phyloP scores from a whole-genome alignment of 1,139 yeast genomes.

The Arxiozyma bovina region DNA sequence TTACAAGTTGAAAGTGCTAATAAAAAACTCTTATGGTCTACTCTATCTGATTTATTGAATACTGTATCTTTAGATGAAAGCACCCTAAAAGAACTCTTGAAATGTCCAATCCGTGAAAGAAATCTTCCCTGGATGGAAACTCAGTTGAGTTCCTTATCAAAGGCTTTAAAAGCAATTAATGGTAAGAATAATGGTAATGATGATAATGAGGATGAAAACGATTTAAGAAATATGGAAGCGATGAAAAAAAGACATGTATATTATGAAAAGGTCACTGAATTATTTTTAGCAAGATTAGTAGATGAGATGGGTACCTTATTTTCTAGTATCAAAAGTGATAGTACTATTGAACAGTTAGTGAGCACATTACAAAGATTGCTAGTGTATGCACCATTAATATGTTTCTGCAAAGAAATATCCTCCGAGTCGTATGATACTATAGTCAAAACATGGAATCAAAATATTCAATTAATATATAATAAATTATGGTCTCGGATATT shows the following conservation, averaged over 20 bases:
- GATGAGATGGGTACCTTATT: constrained; percentile 41
- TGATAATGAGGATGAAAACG: constrained; percentile 33
- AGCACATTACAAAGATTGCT: constrained; percentile 39
- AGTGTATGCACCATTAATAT: constrained; percentile 53
- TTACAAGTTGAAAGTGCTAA: constrained; percentile 78
- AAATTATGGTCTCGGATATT: constrained; percentile 17
- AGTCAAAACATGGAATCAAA: constrained; percentile 28
- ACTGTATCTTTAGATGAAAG: constrained; percentile 58
- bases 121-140: constrained; percentile 47
- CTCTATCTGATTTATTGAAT: constrained; percentile 55
- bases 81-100: constrained; percentile 43
- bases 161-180: constrained; percentile 54
- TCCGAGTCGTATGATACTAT: constrained; percentile 36
- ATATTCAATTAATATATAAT: constrained; percentile 17
- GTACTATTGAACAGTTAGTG: constrained; percentile 22
- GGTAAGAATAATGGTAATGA: constrained; percentile 32
- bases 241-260: constrained; percentile 55
- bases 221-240: constrained; percentile 64
- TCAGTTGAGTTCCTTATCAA: constrained; percentile 50
- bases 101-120: constrained; percentile 41
- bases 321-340: constrained; percentile 31
- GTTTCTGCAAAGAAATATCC: constrained; percentile 56
- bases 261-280: constrained; percentile 50
- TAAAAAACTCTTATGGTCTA: constrained; percentile 63
- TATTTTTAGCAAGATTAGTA: constrained; percentile 45